Evolutionary conservation across 306 rosid genomes (phyloP).

Genomic region (Dryas drummondii): DNA sequence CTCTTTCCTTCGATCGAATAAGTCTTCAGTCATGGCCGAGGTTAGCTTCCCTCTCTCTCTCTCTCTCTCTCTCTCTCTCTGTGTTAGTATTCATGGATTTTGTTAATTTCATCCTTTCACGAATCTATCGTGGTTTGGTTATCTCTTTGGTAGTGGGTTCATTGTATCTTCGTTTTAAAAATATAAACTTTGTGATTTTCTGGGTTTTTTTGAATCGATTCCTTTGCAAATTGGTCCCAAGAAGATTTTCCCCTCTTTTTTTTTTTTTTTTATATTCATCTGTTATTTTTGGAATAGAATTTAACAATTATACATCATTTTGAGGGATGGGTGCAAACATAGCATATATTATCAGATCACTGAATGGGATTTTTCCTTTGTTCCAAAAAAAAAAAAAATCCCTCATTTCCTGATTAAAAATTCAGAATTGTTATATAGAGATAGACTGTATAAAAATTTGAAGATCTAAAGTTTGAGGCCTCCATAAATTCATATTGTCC

Average conservation of each 20-base stretch:
- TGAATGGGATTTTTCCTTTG: background rate
- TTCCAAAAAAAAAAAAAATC: background rate
- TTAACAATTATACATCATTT: background rate
- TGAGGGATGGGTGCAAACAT: background rate
- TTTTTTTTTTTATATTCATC: background rate
- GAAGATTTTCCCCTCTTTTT: background rate
- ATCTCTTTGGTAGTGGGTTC: no score
- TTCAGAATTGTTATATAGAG: background rate
- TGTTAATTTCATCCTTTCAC: background rate
- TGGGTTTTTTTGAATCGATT: background rate
- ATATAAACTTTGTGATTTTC: background rate
- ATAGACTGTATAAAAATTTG: background rate
- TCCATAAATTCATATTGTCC: background rate
- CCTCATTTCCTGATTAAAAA: background rate
- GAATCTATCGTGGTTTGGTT: background rate
- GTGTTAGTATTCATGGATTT: background rate
- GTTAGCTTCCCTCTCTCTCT: background rate
- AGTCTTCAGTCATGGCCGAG: constrained; percentile 21
- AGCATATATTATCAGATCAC: background rate
- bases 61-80: background rate
- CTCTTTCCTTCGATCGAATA: background rate
- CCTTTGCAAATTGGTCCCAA: background rate
- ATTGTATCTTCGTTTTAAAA: background rate
- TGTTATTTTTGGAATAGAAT: background rate
- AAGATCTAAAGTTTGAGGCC: background rate